Evolutionary conservation across 2,329 filamentous ascomycete genomes (phyloP), one percentile per base, ranked within the genome.

Genomic region (Fusarium nygamai): DNA sequence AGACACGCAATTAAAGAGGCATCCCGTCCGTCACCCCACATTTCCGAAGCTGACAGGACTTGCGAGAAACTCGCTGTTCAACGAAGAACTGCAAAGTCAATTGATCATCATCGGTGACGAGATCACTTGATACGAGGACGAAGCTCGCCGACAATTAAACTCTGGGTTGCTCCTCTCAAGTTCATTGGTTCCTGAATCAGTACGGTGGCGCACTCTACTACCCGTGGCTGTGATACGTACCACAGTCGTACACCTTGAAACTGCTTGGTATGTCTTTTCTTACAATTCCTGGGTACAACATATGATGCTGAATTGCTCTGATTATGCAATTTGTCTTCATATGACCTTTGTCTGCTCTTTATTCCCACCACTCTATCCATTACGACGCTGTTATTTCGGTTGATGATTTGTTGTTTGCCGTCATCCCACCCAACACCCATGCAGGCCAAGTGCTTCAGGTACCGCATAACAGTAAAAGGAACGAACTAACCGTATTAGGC

Each of bases 201-300:
- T 77, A 60, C 72, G 60, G 77, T 78, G 77, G 76, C 70, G 69
- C 69, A 36, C 33, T 59, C 63, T 43, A 41, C 69, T 73, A 68
- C 76, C 69, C 61, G 75, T 66, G 60, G 61, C 60, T 51, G 75
- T 64, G 66, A 75, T 78, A 78, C 77, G 70, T 73, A 67, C 73
- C 63, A 54, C 54, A 38, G 61, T 61, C 41, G 50, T 63, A 67
- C 75, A 47, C 46, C 47, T 65, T 66, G 53, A 65, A 71, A 56
- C 53, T 24, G 44, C 61, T 39, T 63, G 69, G 72, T 74, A 74
- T 59, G 72, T 53, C 57, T 59, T 63, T 67, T 56, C 24, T 64
- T 47, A 34, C 54, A 58, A 62, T 60, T 39, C 48, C 33, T 57
- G 20, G 24, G 48, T 34, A 39, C 44, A 53, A 46, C 54, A 64